Conservation (phyloP, 2,329 filamentous ascomycete genomes). For the Emmonsiellopsis sp. region DNA sequence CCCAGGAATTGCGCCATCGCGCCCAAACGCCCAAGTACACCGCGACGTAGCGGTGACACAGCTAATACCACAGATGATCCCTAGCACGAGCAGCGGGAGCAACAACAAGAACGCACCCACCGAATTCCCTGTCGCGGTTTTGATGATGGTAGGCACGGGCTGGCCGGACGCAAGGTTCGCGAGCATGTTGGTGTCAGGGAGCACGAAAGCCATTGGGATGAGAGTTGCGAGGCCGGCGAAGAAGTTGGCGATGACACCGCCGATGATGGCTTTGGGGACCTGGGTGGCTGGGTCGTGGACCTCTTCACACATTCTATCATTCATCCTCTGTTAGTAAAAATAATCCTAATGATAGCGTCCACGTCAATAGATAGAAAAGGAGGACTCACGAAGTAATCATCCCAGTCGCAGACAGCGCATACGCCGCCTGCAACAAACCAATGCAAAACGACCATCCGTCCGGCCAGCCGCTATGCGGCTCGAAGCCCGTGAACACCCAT, state of each 20-base stretch:
- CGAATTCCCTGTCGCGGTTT: too few species aligned
- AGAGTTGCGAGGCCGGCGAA: too few species aligned
- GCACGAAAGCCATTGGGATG: too few species aligned
- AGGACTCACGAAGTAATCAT: conserved; percentile 44
- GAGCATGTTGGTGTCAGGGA: conserved; percentile 22
- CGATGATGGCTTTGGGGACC: conserved; percentile 46
- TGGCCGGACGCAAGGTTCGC: conserved; percentile 38
- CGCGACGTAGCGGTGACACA: conserved; percentile 44
- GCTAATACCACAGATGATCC: conserved; percentile 46
- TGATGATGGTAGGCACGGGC: conserved; percentile 44
- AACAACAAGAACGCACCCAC: too few species aligned
- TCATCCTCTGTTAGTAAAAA: too few species aligned
- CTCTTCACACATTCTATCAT: conserved; percentile 48
- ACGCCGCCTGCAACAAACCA: conserved; percentile 50
- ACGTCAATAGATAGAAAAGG: too few species aligned
- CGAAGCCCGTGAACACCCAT: conserved; percentile 22
- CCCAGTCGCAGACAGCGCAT: conserved; percentile 51
- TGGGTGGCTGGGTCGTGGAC: conserved; percentile 44
- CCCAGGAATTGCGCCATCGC: conserved; percentile 37
- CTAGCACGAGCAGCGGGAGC: conserved; percentile 40
- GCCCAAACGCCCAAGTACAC: conserved; percentile 39
- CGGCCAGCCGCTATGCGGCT: conserved; percentile 13
- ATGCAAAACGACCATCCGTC: conserved; percentile 54
- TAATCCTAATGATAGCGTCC: too few species aligned
- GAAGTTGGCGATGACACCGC: conserved; percentile 46